Conservation (phyloP, 108 stramenopile species). For the Nannochloropsis salina region DNA sequence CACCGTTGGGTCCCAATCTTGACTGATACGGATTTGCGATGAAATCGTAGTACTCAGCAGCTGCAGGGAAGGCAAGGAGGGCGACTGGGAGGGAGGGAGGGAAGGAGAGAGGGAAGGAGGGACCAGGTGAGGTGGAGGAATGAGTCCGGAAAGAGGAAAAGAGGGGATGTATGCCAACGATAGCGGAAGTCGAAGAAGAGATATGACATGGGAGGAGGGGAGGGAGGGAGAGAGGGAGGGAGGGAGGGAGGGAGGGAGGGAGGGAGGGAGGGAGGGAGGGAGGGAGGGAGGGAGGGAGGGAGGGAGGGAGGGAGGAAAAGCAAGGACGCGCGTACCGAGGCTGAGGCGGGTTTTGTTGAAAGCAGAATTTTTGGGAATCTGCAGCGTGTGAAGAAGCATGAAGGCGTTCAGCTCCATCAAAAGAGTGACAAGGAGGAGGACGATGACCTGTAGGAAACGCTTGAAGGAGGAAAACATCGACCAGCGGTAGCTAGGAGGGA, state of each 20-base stretch:
- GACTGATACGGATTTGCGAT: slow-evolving; percentile 29
- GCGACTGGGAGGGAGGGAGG: not conserved
- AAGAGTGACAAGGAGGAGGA: slow-evolving; percentile 31
- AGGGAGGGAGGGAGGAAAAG: not conserved
- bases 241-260: not conserved
- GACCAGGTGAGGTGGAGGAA: not conserved
- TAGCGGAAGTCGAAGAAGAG: too few species aligned
- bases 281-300: not conserved
- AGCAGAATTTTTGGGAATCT: slow-evolving; percentile 34
- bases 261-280: not conserved
- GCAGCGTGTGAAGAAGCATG: slow-evolving; percentile 42
- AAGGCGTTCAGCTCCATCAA: slow-evolving; percentile 44
- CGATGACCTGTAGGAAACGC: slow-evolving; percentile 26
- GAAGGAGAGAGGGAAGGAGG: not conserved
- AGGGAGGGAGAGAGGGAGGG: not conserved
- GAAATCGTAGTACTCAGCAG: slow-evolving; percentile 46
- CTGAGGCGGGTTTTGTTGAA: slow-evolving; percentile 32
- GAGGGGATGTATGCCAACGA: not conserved
- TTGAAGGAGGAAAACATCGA: slow-evolving; percentile 41
- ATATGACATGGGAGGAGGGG: too few species aligned
- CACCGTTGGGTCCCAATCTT: not conserved
- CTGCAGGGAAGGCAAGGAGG: slow-evolving; percentile 33
- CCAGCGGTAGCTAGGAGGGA: slow-evolving; percentile 23
- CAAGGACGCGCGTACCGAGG: not conserved
- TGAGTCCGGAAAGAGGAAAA: not conserved